These are phyloP conservation scores for Hypoxylon fragiforme DNA, from an alignment of 495 filamentous ascomycete genomes.

Conservation along the genomic window DNA sequence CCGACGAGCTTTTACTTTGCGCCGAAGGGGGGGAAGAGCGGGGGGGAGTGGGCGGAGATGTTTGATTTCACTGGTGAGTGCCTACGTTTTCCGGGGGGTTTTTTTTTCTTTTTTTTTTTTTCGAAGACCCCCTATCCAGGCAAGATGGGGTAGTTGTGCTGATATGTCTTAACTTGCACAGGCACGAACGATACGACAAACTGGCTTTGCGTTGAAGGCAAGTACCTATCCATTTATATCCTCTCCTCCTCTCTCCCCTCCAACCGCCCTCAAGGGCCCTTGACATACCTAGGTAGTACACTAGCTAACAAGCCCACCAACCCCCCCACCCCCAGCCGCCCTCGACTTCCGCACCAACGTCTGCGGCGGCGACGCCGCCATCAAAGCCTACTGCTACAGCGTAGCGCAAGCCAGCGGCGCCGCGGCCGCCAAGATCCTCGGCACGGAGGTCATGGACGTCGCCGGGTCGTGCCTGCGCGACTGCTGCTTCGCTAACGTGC, in stretches of 20 bases:
- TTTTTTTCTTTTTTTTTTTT: too few relatives aligned
- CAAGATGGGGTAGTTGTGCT: not conserved
- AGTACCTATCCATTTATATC: not conserved
- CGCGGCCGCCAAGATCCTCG: slow-evolving; percentile 58
- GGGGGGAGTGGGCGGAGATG: too few relatives aligned
- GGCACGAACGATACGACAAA: slow-evolving; percentile 21
- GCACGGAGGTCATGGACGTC: slow-evolving; percentile 68
- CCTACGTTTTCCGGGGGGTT: too few relatives aligned
- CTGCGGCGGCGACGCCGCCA: slow-evolving; percentile 71
- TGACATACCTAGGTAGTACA: not conserved
- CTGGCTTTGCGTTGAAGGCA: slow-evolving; percentile 28
- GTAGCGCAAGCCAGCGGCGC: slow-evolving; percentile 62
- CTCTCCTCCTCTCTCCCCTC: not conserved
- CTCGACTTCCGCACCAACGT: slow-evolving; percentile 64
- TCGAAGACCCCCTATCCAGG: too few relatives aligned
- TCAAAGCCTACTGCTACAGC: slow-evolving; percentile 58
- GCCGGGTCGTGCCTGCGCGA: slow-evolving; percentile 40
- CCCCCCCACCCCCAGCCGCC: slow-evolving; percentile 61
- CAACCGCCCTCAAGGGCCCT: not conserved
- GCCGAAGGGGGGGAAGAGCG: not conserved
- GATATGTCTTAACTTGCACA: not conserved
- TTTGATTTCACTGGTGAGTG: slow-evolving; percentile 35
- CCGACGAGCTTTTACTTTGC: slow-evolving; percentile 54
- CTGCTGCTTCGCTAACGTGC: slow-evolving; percentile 64
- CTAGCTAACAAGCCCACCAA: too few relatives aligned